phyloP scores from a whole-genome alignment of 306 rosid species.

The Lithocarpus polystachyus region DNA sequence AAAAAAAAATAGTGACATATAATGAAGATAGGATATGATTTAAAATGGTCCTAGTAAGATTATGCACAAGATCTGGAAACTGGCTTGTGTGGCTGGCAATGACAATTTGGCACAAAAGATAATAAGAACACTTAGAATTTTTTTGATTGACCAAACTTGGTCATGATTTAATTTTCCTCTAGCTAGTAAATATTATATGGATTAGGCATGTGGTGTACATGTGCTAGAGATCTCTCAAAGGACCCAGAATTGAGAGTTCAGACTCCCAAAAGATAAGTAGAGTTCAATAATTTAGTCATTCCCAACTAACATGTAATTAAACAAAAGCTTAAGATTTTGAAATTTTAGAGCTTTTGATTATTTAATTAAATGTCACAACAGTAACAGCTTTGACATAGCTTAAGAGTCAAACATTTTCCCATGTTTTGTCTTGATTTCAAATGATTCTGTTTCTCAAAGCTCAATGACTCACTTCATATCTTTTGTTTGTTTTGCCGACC shows the following conservation, averaged over 20 bases:
- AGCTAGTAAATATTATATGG: slow-evolving; percentile 15
- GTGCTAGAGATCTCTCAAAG: slow-evolving; percentile 32
- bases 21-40: not conserved
- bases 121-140: slow-evolving; percentile 22
- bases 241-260: not conserved
- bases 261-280: not conserved
- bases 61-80: slow-evolving; percentile 22
- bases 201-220: slow-evolving; percentile 49
- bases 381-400: not conserved
- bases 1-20: not conserved
- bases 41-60: slow-evolving; percentile 32
- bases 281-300: not conserved
- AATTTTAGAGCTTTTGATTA: not conserved
- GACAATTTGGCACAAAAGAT: not conserved
- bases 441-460: too few relatives aligned
- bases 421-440: too few relatives aligned
- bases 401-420: not conserved
- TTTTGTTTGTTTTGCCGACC: not conserved
- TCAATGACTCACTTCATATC: too few relatives aligned
- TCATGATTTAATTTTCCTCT: slow-evolving; percentile 23
- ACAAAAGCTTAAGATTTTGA: not conserved
- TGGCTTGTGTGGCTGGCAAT: slow-evolving; percentile 11
- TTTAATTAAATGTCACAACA: not conserved
- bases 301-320: not conserved
- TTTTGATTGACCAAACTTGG: slow-evolving; percentile 30